phyloP scores from a whole-genome alignment of 1,284 basidiomycete species.

The Papiliotrema terrestris region DNA sequence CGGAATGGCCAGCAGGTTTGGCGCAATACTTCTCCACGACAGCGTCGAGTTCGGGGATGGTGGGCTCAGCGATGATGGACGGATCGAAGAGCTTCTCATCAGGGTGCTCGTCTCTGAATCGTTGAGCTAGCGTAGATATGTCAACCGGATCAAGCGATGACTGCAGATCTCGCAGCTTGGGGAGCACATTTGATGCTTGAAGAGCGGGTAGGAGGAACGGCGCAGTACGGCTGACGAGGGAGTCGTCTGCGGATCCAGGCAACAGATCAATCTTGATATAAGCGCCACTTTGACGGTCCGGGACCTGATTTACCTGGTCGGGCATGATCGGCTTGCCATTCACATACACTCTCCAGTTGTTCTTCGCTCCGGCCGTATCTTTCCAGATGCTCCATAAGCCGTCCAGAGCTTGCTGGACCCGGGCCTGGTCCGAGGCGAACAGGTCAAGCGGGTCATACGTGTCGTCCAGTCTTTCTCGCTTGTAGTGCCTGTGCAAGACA shows the following conservation, averaged over 20 bases:
- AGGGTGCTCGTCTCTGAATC: constrained; percentile 23
- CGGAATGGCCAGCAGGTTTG: constrained; percentile 8
- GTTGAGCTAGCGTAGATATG: constrained; percentile 51
- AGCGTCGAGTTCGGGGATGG: constrained; percentile 57
- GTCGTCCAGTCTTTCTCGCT: background rate
- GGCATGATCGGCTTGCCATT: constrained; percentile 61
- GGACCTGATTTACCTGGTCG: constrained; percentile 55
- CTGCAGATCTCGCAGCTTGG: constrained; percentile 63
- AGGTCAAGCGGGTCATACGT: constrained; percentile 82
- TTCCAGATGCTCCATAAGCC: constrained; percentile 72
- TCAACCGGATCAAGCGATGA: constrained; percentile 75
- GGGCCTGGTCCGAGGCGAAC: constrained; percentile 62
- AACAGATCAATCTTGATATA: too few species aligned
- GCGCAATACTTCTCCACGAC: constrained; percentile 60
- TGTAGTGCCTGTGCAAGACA: constrained; percentile 74
- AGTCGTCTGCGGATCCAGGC: background rate
- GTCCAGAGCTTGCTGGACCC: constrained; percentile 63
- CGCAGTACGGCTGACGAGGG: constrained; percentile 9
- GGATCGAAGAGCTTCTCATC: constrained; percentile 22
- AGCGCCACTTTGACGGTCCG: too few species aligned
- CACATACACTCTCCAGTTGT: constrained; percentile 76
- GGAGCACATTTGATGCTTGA: constrained; percentile 57
- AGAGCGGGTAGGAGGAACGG: constrained; percentile 56
- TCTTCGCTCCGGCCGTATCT: constrained; percentile 59
- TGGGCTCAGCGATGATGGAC: constrained; percentile 50